These are phyloP conservation scores for Candida railenensis DNA, from an alignment of 805 yeast genomes.

Conservation along the genomic window DNA sequence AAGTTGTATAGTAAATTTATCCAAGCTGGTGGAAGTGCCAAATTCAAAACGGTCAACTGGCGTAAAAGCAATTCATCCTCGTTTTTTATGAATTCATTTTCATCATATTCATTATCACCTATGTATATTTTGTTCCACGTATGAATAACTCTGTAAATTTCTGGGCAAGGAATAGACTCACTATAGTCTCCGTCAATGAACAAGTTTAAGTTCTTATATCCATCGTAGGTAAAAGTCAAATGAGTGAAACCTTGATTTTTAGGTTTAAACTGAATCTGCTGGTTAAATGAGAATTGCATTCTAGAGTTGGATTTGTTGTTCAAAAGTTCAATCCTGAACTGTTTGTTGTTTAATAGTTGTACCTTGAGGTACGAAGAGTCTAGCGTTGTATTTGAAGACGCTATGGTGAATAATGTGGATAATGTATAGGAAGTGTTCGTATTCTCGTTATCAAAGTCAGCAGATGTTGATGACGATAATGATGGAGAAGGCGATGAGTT, in stretches of 20 bases:
- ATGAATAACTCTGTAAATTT: conserved; percentile 22
- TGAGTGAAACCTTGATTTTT: conserved; percentile 27
- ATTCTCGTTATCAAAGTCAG: not conserved
- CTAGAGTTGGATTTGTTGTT: conserved; percentile 22
- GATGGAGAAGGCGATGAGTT: not conserved
- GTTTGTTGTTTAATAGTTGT: conserved; percentile 26
- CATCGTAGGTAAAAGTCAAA: conserved; percentile 37
- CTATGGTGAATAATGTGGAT: conserved; percentile 18
- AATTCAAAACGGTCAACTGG: conserved; percentile 40
- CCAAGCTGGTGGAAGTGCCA: conserved; percentile 49
- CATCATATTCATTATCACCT: conserved; percentile 18
- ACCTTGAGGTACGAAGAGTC: conserved; percentile 25
- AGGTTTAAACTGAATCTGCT: conserved; percentile 11
- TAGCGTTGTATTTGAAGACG: conserved; percentile 18
- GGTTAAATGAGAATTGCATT: conserved; percentile 35
- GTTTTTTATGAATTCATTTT: not conserved
- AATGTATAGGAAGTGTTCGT: not conserved
- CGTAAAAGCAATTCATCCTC: conserved; percentile 28
- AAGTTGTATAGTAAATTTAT: conserved; percentile 44
- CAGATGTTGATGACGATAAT: not conserved
- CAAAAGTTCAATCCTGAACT: conserved; percentile 28
- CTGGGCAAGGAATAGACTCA: conserved; percentile 41
- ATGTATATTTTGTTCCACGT: conserved; percentile 37
- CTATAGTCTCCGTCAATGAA: conserved; percentile 51
- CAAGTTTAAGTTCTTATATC: conserved; percentile 38